Base-by-base conservation (phyloP, 2,329 filamentous ascomycete genomes). In the Nakataea oryzae region DNA sequence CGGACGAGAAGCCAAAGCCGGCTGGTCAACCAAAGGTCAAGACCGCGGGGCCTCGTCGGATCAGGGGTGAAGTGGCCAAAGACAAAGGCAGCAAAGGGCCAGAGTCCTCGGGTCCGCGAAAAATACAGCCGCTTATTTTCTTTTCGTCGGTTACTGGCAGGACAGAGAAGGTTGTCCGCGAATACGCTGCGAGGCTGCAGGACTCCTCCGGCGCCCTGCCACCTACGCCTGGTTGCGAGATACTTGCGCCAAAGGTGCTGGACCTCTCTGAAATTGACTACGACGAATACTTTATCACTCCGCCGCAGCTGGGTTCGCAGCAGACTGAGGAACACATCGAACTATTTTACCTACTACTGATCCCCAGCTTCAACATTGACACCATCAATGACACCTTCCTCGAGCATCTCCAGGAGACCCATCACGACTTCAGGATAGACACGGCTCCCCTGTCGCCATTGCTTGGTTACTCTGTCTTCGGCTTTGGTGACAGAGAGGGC, bases 391-490 rank as follows among this genome's bases (percentile, higher is more conserved):
- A 93, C 70, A 93, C 86, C 21, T 93, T 97, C 72, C 79, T 97
- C 28, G 86, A 91, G 66, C 91, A 96, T 72, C 77, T 99, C 7
- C 82, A 89, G 71, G 93, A 99, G 73, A 97, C 93, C 0, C 93
- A 97, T 71, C 86, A 97, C 75, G 95, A 99, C 74, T 97, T 97
- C 79, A 86, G 93, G 63, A 96, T 99, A 67, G 93, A 97, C 69
- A 96, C 92, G 0, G 88, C 90, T 0, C 89, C 95, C 0, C 75
- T 99, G 58, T 86, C 88, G 0, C 77, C 81, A 1, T 75, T 97
- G 21, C 78, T 93, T 2, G 93, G 93, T 11, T 97, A 96, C 71
- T 91, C 91, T 0, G 92, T 97, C 0, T 97, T 97, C 76, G 95
- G 95, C 0, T 89, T 97, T 70, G 93, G 93, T 24, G 93, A 97